Base-by-base conservation (phyloP, 352 stramenopile species). In the Phytophthora sp. region DNA sequence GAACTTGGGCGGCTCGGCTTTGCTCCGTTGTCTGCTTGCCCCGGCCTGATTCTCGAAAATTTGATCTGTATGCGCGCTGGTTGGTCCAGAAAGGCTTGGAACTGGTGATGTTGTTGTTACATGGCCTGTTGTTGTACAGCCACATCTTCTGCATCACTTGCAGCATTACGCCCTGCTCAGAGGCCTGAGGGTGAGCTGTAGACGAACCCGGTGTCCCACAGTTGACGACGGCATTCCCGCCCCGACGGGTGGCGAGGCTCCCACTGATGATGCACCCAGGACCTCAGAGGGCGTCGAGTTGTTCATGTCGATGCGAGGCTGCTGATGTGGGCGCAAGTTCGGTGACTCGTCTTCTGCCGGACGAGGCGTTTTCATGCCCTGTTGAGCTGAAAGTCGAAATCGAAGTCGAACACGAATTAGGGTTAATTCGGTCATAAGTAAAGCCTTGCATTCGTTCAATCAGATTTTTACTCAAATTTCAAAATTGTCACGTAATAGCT, bases 61-160 rank as follows among this genome's bases (percentile, higher is more conserved):
- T 4, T 33, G 13, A 44, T 55, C 8, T 56, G 57, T 11, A 57
- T n/a, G 6, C 31, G 21, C 5, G 42, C 39, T 27, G 57, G 57
- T 11, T 64, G 45, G 7, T 57, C 44, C 15, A 57, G 18, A 8
- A 65, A 65, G 2, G 21, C 46, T 15, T 50, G 45, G 13, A 64
- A 51, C 35, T 45, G 33, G 4, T 57, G 35, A 5, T 64, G 45
- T 26, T 57, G 57, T 1, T 16, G 18, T n/a, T 57, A 35, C 44
- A 63, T 55, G 55, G 16, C 42, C 12, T 55, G 41, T 11, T 50
- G 39, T 20, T 49, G 44, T 20, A 64, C 24, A 7, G 21, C 20
- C 8, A n/a, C n/a, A 64, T 33, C 35, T 45, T 64, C 35, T 63
- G 55, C 55, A 63, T 63, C 29, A 56, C 26, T 13, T 62, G 29